These are phyloP conservation scores for Inonotus hispidus DNA, from an alignment of 1,284 basidiomycete genomes.

Conservation along the genomic window DNA sequence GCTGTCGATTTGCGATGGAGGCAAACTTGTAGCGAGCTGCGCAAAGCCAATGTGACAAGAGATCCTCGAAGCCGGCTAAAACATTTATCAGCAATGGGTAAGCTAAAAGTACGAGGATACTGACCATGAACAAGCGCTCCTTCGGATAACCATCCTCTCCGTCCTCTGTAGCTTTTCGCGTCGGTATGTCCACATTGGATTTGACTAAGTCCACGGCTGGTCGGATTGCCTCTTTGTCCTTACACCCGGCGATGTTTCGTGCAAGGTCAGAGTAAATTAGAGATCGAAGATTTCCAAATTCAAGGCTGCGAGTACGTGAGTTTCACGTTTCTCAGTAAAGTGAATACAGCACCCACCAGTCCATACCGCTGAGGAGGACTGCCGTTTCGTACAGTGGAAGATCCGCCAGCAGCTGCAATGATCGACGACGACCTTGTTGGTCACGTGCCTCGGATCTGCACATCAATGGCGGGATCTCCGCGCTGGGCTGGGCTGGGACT, in stretches of 20 bases:
- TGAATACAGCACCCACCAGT: slow-evolving; percentile 7
- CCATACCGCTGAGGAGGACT: neutral
- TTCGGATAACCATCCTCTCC: slow-evolving; percentile 24
- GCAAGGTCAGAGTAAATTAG: slow-evolving; percentile 79
- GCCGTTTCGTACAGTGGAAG: neutral
- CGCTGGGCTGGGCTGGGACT: too few species aligned
- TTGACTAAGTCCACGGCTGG: slow-evolving; percentile 53
- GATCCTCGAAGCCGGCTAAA: slow-evolving; percentile 53
- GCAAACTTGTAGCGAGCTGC: slow-evolving; percentile 61
- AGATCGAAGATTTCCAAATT: slow-evolving; percentile 64
- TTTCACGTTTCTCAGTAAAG: neutral
- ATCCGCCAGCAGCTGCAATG: too few species aligned
- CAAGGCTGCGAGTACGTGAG: slow-evolving; percentile 27
- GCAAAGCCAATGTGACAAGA: slow-evolving; percentile 77
- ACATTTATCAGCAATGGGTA: neutral
- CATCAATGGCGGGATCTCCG: too few species aligned
- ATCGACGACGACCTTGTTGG: too few species aligned
- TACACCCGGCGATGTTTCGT: slow-evolving; percentile 47
- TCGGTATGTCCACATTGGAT: slow-evolving; percentile 47
- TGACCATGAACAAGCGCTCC: slow-evolving; percentile 54
- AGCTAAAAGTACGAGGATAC: slow-evolving; percentile 21
- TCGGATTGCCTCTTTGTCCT: slow-evolving; percentile 36
- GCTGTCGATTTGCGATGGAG: slow-evolving; percentile 45
- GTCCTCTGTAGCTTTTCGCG: neutral
- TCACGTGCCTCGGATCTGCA: neutral